Evolutionary conservation across 495 filamentous ascomycete species (phyloP), one percentile per base, ranked within the genome.

Genomic region (Hyaloscypha bicolor): DNA sequence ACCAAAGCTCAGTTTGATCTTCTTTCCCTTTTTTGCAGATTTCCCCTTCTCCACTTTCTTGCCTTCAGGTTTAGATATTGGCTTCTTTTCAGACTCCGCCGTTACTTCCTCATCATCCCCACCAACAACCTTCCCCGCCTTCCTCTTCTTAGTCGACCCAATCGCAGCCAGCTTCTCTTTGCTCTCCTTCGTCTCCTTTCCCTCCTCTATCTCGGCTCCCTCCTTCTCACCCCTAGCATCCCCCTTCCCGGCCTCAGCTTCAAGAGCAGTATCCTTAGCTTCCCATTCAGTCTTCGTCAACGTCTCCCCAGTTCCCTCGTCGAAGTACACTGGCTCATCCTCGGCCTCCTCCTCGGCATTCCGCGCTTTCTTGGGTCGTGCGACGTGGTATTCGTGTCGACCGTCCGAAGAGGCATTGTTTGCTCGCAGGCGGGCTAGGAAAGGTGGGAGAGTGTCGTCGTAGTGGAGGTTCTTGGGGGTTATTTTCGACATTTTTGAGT

Each of bases 1-100:
- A 4, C 78, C 81, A 74, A 87, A 87, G 72, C 84, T 86, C 55
- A 87, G 76, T 77, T 86, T 85, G 64, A 87, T 81, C 76, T 86
- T 86, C 78, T 87, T 86, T 0, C 79, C 78, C 70, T 83, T 82
- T 67, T 82, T 83, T 69, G 58, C 63, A 30, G 30, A 19, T 32
- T 71, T 73, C 19, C 63, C 61, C 37, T 66, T 71, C 35, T 80
- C 81, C 30, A 63, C 55, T 45, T 68, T 74, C 45, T 75, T 72
- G 22, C 55, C 62, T 21, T 64, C 64, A 2, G 39, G 53, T 29
- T 65, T 64, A n/a, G 62, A 12, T 42, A 32, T 66, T 33, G 60
- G 32, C 33, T 35, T 55, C 67, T 72, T 9, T 55, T 69, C 8
- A 62, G 22, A 25, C 33, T 58, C 56, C 11, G 42, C 11, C 42